Conservation (phyloP, 176 grass and related monocot species). For the Avena sativa region DNA sequence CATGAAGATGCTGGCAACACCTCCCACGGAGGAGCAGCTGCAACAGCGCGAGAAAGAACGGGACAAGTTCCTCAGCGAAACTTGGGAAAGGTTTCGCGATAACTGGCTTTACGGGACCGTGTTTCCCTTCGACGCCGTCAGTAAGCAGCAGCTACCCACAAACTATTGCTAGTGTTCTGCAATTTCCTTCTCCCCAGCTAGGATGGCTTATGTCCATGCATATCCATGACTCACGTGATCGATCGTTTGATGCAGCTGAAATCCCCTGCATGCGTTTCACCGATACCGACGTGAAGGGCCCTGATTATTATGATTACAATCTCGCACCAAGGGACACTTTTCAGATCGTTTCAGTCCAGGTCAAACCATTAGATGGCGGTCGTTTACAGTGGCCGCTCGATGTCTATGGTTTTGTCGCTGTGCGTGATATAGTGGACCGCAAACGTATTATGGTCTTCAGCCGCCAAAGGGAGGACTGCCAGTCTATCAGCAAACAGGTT, state of each 20-base stretch:
- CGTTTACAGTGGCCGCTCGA: neutral
- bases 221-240: neutral
- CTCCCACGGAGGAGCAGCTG: neutral
- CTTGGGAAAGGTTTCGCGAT: neutral
- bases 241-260: neutral
- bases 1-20: neutral
- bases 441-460: neutral
- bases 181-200: neutral
- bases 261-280: slow-evolving; percentile 20
- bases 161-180: neutral
- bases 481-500: neutral
- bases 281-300: neutral
- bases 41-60: neutral
- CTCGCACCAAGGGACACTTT: neutral
- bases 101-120: neutral
- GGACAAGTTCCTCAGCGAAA: neutral
- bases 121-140: neutral
- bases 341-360: slow-evolving; percentile 12
- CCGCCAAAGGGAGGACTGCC: neutral
- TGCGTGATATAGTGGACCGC: neutral
- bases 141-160: neutral
- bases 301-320: neutral
- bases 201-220: neutral
- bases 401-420: neutral
- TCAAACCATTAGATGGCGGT: neutral